A percentile compares a stretch with the other conserved stretches of the same genome.
Evolutionary conservation across 495 filamentous ascomycete species (phyloP).

Genomic region (Neurospora sp.): DNA sequence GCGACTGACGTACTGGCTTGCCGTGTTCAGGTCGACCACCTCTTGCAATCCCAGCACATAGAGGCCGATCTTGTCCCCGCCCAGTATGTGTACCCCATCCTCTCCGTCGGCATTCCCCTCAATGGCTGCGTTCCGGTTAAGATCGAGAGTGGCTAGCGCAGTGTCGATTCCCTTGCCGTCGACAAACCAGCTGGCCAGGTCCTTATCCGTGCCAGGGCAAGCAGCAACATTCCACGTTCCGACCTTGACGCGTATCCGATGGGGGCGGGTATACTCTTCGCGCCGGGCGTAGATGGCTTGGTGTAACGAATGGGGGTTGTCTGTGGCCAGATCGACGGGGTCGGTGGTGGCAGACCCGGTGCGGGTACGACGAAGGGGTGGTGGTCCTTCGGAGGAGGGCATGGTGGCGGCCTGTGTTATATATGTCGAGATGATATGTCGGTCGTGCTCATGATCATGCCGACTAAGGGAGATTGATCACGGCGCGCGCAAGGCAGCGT

Average conservation of each 20-base stretch:
- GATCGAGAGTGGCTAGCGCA: constrained; percentile 41
- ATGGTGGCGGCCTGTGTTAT: constrained; percentile 8
- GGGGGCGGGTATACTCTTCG: constrained; percentile 63
- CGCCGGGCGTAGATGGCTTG: constrained; percentile 56
- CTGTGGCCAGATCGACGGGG: constrained; percentile 24
- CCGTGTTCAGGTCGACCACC: constrained; percentile 73
- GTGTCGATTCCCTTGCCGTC: constrained; percentile 60
- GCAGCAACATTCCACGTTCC: constrained; percentile 94
- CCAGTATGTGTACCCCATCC: constrained; percentile 26
- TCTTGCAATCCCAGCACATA: constrained; percentile 91
- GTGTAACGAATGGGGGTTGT: constrained; percentile 36
- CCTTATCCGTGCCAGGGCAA: constrained; percentile 70
- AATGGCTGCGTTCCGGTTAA: constrained; percentile 22
- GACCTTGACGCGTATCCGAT: constrained; percentile 68
- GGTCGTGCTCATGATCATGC: not conserved
- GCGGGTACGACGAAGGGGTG: constrained; percentile 2
- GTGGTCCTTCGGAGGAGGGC: constrained; percentile 17
- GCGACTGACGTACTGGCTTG: constrained; percentile 41
- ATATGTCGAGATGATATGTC: not conserved
- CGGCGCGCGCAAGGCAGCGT: not conserved
- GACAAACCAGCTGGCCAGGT: constrained; percentile 79
- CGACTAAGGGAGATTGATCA: not conserved
- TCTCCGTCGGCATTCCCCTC: constrained; percentile 11
- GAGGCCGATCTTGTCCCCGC: constrained; percentile 62
- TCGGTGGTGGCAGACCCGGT: constrained; percentile 22